A percentile compares a stretch with the other conserved stretches of the same genome.
These are phyloP conservation scores for Raffaelea albimanens DNA, from an alignment of 2,329 filamentous ascomycete genomes.

Conservation along the genomic window DNA sequence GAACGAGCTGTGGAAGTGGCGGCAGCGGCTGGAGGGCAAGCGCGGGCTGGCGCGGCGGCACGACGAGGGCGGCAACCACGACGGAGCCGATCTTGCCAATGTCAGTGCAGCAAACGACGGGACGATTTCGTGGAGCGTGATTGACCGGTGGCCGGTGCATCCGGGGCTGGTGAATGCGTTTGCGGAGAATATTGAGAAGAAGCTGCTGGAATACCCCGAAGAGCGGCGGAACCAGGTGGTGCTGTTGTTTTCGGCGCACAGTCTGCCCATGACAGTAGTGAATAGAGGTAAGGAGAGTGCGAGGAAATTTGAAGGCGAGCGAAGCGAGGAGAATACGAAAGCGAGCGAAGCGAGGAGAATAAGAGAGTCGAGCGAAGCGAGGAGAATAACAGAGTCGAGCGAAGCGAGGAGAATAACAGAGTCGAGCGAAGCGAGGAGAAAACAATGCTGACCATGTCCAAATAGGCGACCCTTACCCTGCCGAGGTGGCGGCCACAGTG, in stretches of 20 bases:
- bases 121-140: constrained; percentile 89
- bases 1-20: constrained; percentile 98
- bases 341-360: too few relatives aligned
- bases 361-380: too few relatives aligned
- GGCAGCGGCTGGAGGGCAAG: constrained; percentile 77
- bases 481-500: constrained; percentile 91
- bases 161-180: constrained; percentile 84
- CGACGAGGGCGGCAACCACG: constrained; percentile 25
- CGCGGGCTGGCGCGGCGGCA: not conserved
- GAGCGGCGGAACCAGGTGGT: constrained; percentile 73
- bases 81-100: constrained; percentile 31
- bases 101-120: constrained; percentile 29
- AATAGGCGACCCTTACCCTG: constrained; percentile 91
- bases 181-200: constrained; percentile 82
- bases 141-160: constrained; percentile 95
- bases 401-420: too few relatives aligned
- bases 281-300: too few relatives aligned
- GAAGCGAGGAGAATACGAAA: too few relatives aligned
- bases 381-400: too few relatives aligned
- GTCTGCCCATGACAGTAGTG: constrained; percentile 92
- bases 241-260: constrained; percentile 89
- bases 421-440: constrained; percentile 2
- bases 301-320: too few relatives aligned
- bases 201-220: constrained; percentile 72
- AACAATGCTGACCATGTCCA: constrained; percentile 30